A percentile compares a stretch with the other conserved stretches of the same genome.
These are phyloP conservation scores for Ceratobasidium sp. DNA, from an alignment of 1,284 basidiomycete genomes.

Conservation along the genomic window DNA sequence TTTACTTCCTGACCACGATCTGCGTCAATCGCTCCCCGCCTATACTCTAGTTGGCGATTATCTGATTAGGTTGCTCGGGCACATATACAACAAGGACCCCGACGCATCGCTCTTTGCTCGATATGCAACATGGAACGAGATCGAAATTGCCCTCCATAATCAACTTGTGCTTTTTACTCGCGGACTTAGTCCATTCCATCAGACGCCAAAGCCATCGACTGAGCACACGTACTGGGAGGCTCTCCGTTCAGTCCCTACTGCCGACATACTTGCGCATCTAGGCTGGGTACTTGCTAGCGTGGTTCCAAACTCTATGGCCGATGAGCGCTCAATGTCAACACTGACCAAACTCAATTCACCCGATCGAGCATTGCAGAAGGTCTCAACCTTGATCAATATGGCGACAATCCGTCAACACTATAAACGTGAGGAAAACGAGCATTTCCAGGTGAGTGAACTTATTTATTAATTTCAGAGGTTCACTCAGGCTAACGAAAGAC, in stretches of 20 bases:
- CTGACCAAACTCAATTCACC: constrained; percentile 27
- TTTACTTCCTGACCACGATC: constrained; percentile 13
- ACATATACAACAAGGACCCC: constrained; percentile 11
- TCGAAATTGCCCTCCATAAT: background rate
- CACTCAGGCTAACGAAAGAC: background rate
- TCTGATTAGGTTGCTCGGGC: constrained; percentile 6
- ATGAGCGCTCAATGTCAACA: constrained; percentile 21
- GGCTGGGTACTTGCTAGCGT: background rate
- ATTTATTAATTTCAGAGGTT: background rate
- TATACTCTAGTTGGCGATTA: constrained; percentile 21
- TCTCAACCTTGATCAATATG: constrained; percentile 30
- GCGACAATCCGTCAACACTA: constrained; percentile 21
- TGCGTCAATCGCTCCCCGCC: constrained; percentile 27
- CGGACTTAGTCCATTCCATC: constrained; percentile 18
- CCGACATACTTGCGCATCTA: constrained; percentile 15
- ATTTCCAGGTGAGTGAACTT: background rate
- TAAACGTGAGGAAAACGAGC: constrained; percentile 8
- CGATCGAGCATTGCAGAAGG: constrained; percentile 15
- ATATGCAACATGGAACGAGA: background rate
- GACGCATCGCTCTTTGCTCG: background rate
- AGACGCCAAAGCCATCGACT: background rate
- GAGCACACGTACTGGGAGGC: constrained; percentile 6
- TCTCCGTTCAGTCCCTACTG: background rate
- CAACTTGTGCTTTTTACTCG: constrained; percentile 8
- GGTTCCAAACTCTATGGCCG: constrained; percentile 25